Evolutionary conservation across 2,329 filamentous ascomycete genomes (phyloP).

Genomic region (Penicillium fuscoglaucum): DNA sequence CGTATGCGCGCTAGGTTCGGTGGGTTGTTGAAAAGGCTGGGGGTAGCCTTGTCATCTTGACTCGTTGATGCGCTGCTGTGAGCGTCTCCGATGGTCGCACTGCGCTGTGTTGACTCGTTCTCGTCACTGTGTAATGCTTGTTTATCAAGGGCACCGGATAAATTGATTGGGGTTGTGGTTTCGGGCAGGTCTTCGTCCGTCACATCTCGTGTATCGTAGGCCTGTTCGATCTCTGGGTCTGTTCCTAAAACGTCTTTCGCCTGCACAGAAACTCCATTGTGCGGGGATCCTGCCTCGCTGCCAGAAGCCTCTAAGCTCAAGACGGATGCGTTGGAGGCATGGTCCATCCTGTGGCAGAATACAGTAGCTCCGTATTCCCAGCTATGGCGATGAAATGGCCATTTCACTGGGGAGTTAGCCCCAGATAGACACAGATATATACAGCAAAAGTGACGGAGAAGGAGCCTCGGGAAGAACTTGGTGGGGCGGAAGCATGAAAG

Average conservation of each 20-base stretch:
- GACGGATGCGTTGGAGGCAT: constrained; percentile 28
- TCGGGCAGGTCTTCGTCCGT: constrained; percentile 15
- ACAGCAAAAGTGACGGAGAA: neutral
- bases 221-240: neutral
- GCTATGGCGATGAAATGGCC: constrained; percentile 2
- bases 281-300: constrained; percentile 14
- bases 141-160: constrained; percentile 23
- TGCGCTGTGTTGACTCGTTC: neutral
- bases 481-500: constrained; percentile 3
- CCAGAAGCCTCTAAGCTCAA: constrained; percentile 21
- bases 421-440: neutral
- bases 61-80: neutral
- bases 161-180: constrained; percentile 17
- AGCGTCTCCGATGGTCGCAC: neutral
- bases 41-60: constrained; percentile 11
- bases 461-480: neutral
- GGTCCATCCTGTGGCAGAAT: constrained; percentile 31
- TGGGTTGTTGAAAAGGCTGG: constrained; percentile 44
- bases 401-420: neutral
- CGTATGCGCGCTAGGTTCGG: constrained; percentile 46
- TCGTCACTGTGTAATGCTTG: constrained; percentile 17
- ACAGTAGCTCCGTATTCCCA: neutral
- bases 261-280: constrained; percentile 12
- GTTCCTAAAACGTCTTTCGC: constrained; percentile 9
- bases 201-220: neutral